Evolutionary conservation across 2,329 filamentous ascomycete genomes (phyloP).

Genomic region (Cladosporium sp.): DNA sequence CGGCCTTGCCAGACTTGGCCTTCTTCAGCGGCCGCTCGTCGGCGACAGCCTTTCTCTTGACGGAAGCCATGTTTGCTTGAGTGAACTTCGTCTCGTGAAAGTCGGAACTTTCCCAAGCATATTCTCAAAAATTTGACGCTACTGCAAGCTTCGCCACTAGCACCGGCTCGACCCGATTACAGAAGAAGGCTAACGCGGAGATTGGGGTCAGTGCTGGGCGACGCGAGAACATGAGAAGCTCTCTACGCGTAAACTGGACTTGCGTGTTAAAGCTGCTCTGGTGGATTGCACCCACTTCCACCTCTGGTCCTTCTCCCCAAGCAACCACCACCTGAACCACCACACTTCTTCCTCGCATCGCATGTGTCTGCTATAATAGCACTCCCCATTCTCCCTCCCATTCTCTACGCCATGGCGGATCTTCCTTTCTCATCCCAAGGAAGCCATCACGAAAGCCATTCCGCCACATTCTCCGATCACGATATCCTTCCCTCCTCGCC

Average conservation of each 20-base stretch:
- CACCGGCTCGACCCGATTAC: too few species aligned
- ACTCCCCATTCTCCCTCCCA: neutral
- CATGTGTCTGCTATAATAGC: neutral
- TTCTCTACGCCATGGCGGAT: conserved; percentile 23
- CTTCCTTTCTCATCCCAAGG: conserved; percentile 25
- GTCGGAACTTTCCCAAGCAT: neutral
- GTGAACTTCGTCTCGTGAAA: neutral
- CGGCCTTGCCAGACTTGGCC: conserved; percentile 28
- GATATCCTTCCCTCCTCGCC: conserved; percentile 32
- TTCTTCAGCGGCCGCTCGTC: conserved; percentile 32
- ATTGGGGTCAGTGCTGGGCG: too few species aligned
- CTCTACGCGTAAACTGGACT: too few species aligned
- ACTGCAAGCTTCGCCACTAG: neutral
- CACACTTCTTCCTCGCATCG: neutral
- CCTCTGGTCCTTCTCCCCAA: conserved; percentile 6
- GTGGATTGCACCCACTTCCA: neutral
- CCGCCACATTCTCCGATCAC: conserved; percentile 23
- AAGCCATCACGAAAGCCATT: conserved; percentile 29
- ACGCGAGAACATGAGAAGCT: too few species aligned
- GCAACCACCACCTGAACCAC: neutral
- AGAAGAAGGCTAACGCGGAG: too few species aligned
- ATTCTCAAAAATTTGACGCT: neutral
- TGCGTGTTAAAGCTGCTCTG: too few species aligned
- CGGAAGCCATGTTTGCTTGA: conserved; percentile 36
- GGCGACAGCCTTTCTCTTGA: conserved; percentile 43